Evolutionary conservation across 2,329 filamentous ascomycete genomes (phyloP).

Genomic region (Alternaria brassicicola): DNA sequence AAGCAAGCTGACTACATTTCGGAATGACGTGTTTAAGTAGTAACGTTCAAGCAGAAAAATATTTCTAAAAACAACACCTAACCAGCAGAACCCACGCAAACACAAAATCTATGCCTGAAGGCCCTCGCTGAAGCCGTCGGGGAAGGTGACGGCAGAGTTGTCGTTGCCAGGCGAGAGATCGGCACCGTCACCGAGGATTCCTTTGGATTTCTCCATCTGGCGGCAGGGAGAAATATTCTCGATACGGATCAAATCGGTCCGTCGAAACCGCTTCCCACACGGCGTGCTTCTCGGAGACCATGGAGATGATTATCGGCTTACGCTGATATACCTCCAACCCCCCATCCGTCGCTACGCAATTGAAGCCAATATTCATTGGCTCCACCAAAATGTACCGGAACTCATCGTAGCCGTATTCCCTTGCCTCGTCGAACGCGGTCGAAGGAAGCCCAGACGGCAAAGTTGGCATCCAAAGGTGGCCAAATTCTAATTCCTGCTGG

Average conservation of each 20-base stretch:
- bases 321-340: neutral
- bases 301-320: neutral
- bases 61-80: neutral
- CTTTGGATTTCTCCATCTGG: neutral
- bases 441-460: neutral
- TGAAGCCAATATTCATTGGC: neutral
- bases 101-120: neutral
- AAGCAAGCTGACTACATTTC: neutral
- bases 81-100: neutral
- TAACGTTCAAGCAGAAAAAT: neutral
- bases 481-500: neutral
- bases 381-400: neutral
- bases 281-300: neutral
- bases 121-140: neutral
- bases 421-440: neutral
- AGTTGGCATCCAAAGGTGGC: neutral
- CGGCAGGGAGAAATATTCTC: neutral
- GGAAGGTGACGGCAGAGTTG: neutral
- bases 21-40: neutral
- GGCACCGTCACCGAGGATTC: neutral
- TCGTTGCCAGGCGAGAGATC: neutral
- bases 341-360: neutral
- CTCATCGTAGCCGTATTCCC: neutral
- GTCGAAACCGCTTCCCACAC: neutral
- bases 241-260: neutral